Base-by-base conservation (phyloP, 192 early-diverging fungal genomes). In the Irineochytrium annulatum region DNA sequence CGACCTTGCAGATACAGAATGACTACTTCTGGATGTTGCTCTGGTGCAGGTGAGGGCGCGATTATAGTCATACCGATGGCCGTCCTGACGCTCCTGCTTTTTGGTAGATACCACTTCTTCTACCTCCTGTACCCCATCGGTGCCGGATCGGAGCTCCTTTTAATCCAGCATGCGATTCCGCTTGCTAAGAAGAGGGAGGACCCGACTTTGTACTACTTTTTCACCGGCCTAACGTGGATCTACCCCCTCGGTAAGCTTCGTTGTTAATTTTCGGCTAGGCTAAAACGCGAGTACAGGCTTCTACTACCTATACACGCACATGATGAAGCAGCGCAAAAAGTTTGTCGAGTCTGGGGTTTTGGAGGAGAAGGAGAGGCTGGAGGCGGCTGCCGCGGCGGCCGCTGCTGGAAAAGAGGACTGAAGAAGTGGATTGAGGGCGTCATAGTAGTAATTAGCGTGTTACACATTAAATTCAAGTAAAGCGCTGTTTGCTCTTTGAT, bases 61-160 rank as follows among this genome's bases (percentile, higher is more conserved):
- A n/a, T 41, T 41, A 41, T 41, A n/a, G n/a, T n/a, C n/a, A n/a
- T n/a, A n/a, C n/a, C n/a, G 14, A 64, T 1, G 22, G 46, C 27
- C 13, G 2, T 19, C 1, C 0, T 1, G 1, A 0, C 35, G 26
- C 44, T 5, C 20, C n/a, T n/a, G n/a, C n/a, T 67, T 53, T 62
- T 17, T 62, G 59, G 60, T 63, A 86, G 95, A 61, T 98, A 98
- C 76, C 94, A 87, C 54, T 90, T 95, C 69, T 98, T 98, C 77
- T 91, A 84, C 61, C 73, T 94, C 24, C 78, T 98, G 30, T 98
- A 98, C 70, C 95, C 95, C 27, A 53, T 87, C 13, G 95, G 95
- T 52, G 93, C 93, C 29, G 76, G 79, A 44, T 86, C 86, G 35
- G 95, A 98, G 77, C 74, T 86, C 43, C 69, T 89, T 52, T 78